Evolutionary conservation across 2,329 filamentous ascomycete genomes (phyloP).

Genomic region (Didymella arachidicola): DNA sequence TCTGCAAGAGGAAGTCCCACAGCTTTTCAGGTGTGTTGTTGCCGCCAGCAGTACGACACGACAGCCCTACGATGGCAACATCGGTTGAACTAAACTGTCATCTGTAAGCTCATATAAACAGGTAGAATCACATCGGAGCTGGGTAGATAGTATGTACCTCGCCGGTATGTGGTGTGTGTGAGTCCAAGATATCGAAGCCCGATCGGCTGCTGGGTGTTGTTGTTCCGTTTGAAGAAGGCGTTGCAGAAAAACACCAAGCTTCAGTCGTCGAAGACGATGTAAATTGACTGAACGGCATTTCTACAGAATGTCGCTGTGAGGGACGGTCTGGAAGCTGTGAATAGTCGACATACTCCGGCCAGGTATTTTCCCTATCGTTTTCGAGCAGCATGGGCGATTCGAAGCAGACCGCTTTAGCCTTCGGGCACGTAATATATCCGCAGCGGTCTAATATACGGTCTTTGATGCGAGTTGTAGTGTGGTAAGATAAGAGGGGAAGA

Average conservation of each 20-base stretch:
- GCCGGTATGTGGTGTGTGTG: background rate
- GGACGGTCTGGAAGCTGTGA: background rate
- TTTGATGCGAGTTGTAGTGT: slow-evolving; percentile 2
- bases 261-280: background rate
- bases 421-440: background rate
- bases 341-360: background rate
- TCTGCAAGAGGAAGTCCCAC: slow-evolving; percentile 44
- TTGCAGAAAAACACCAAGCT: slow-evolving; percentile 1
- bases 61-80: slow-evolving; percentile 48
- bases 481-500: background rate
- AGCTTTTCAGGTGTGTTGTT: slow-evolving; percentile 43
- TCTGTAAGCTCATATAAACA: background rate
- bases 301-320: background rate
- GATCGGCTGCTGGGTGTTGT: slow-evolving; percentile 16
- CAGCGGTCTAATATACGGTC: background rate
- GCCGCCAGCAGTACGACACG: slow-evolving; percentile 44
- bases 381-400: slow-evolving; percentile 5
- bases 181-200: slow-evolving; percentile 6
- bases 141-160: background rate
- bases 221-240: slow-evolving; percentile 5
- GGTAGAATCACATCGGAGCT: too few species aligned
- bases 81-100: slow-evolving; percentile 15
- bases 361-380: background rate
- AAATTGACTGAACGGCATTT: background rate
- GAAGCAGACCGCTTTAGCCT: background rate